Conservation (phyloP, 768 basidiomycete species). For the Tephrocybe sp. region DNA sequence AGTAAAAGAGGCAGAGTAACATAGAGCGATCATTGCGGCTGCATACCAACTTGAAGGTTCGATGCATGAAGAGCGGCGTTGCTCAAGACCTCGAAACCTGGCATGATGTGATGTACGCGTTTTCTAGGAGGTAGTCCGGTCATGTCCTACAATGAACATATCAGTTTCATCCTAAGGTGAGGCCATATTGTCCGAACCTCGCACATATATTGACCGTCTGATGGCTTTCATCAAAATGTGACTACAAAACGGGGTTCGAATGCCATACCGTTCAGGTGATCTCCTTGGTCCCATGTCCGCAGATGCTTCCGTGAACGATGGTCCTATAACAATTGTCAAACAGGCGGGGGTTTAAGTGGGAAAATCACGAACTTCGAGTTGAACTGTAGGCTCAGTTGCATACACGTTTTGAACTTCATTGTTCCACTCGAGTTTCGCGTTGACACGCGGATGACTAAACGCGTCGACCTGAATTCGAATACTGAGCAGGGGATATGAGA, state of each 20-base stretch:
- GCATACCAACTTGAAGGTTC: slow-evolving; percentile 53
- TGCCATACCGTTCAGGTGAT: slow-evolving; percentile 40
- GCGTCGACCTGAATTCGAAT: slow-evolving; percentile 38
- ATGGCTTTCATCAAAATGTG: slow-evolving; percentile 3
- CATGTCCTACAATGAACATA: slow-evolving; percentile 40
- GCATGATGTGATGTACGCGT: slow-evolving; percentile 65
- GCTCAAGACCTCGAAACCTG: slow-evolving; percentile 53
- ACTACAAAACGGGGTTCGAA: not conserved
- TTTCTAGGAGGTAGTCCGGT: slow-evolving; percentile 57
- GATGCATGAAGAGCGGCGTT: slow-evolving; percentile 52
- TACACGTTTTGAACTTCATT: slow-evolving; percentile 42
- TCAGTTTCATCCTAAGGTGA: slow-evolving; percentile 18
- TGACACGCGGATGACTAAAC: slow-evolving; percentile 39
- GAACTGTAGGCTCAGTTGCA: slow-evolving; percentile 36
- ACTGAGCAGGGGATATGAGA: slow-evolving; percentile 9
- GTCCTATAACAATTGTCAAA: slow-evolving; percentile 28
- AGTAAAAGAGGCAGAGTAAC: not conserved
- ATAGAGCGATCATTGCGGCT: slow-evolving; percentile 40
- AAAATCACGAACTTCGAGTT: slow-evolving; percentile 39
- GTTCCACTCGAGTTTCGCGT: slow-evolving; percentile 47
- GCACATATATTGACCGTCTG: slow-evolving; percentile 44
- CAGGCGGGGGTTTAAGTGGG: not conserved
- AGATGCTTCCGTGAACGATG: slow-evolving; percentile 54
- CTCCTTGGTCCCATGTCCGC: slow-evolving; percentile 59
- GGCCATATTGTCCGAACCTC: slow-evolving; percentile 35